A percentile compares a stretch with the other conserved stretches of the same genome.
Conservation (phyloP, 257 asterid genomes). For the Mentha longifolia region DNA sequence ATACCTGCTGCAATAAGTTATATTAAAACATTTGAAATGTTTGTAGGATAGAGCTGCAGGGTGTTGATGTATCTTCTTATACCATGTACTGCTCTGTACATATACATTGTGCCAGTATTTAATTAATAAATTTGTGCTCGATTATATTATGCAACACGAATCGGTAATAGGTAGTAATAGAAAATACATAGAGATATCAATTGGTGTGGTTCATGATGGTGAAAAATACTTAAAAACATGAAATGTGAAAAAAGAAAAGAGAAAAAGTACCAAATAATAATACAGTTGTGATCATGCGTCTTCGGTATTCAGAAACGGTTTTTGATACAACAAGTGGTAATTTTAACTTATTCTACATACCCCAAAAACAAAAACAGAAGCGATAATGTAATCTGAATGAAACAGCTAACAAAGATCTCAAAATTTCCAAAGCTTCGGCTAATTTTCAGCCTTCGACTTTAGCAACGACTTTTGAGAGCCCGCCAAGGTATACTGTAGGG, state of each 20-base stretch:
- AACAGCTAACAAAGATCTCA: slow-evolving; percentile 17
- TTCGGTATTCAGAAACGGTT: slow-evolving; percentile 6
- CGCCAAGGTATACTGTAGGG: not conserved
- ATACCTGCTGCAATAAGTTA: slow-evolving; percentile 31
- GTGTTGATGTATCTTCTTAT: slow-evolving; percentile 4
- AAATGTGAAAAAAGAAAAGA: too few relatives aligned
- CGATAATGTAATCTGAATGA: slow-evolving; percentile 13
- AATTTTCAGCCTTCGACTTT: not conserved
- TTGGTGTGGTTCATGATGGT: too few relatives aligned
- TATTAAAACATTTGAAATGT: not conserved
- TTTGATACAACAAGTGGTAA: slow-evolving; percentile 24
- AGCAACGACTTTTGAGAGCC: slow-evolving; percentile 2
- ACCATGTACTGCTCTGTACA: slow-evolving; percentile 27
- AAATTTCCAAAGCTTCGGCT: slow-evolving; percentile 7
- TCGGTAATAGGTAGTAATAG: too few relatives aligned
- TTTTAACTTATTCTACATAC: slow-evolving; percentile 11
- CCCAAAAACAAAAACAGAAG: not conserved
- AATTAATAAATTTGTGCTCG: not conserved
- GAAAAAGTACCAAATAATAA: too few relatives aligned
- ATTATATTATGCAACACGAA: slow-evolving; percentile 1
- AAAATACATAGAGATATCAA: too few relatives aligned
- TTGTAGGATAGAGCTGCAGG: not conserved
- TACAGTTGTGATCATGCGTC: not conserved
- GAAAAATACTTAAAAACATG: too few relatives aligned
- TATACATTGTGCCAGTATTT: slow-evolving; percentile 23